Conservation (phyloP, 805 yeast genomes). For the Monosporozyma aerobia region DNA sequence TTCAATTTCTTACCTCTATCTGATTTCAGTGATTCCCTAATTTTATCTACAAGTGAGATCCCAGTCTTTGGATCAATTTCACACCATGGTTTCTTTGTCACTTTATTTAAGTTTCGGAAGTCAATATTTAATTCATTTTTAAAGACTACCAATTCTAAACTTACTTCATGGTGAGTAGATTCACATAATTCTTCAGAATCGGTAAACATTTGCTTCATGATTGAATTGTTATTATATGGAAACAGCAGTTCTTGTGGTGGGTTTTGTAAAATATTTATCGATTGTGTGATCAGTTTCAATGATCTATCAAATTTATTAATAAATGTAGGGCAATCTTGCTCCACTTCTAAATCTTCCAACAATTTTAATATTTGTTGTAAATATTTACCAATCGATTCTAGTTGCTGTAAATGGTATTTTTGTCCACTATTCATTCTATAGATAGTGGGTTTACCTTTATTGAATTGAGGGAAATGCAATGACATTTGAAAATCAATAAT, state of each 20-base stretch:
- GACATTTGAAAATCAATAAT: slow-evolving; percentile 40
- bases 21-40: slow-evolving; percentile 45
- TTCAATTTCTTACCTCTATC: slow-evolving; percentile 34
- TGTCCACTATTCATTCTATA: slow-evolving; percentile 30
- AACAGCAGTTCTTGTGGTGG: slow-evolving; percentile 50
- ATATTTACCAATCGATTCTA: slow-evolving; percentile 27
- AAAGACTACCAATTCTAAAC: slow-evolving; percentile 49
- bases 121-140: slow-evolving; percentile 59
- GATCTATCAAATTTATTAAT: slow-evolving; percentile 13
- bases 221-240: slow-evolving; percentile 41
- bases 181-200: slow-evolving; percentile 23
- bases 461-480: slow-evolving; percentile 31
- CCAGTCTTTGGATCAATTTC: slow-evolving; percentile 38
- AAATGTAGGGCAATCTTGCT: slow-evolving; percentile 31
- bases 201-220: slow-evolving; percentile 41
- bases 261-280: slow-evolving; percentile 32
- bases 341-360: slow-evolving; percentile 33
- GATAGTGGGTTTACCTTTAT: slow-evolving; percentile 35
- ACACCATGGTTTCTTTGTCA: slow-evolving; percentile 57
- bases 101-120: slow-evolving; percentile 39
- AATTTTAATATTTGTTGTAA: slow-evolving; percentile 11
- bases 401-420: slow-evolving; percentile 36
- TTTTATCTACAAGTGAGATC: slow-evolving; percentile 47
- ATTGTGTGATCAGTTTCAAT: slow-evolving; percentile 14
- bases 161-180: slow-evolving; percentile 31